Evolutionary conservation across 495 filamentous ascomycete species (phyloP).

Genomic region (Melanomma pulvis-pyrius): DNA sequence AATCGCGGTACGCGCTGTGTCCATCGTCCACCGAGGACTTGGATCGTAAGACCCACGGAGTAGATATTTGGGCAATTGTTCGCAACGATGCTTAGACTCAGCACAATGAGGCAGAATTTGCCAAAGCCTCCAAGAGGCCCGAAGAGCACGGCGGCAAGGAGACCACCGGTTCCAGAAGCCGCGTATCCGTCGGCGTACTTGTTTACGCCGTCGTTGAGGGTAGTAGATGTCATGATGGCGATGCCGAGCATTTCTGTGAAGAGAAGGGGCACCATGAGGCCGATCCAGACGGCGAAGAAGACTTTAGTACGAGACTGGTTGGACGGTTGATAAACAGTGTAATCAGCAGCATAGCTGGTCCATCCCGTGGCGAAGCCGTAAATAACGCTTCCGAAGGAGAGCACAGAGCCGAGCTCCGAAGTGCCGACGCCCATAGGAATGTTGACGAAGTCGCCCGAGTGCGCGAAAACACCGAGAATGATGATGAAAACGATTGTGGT

Average conservation of each 20-base stretch:
- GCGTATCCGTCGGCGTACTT: constrained; percentile 65
- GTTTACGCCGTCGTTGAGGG: constrained; percentile 32
- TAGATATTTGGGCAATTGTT: constrained; percentile 90
- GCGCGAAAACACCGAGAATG: constrained; percentile 71
- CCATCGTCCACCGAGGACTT: constrained; percentile 63
- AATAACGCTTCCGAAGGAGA: constrained; percentile 71
- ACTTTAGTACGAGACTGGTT: constrained; percentile 59
- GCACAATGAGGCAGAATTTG: constrained; percentile 78
- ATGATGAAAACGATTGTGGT: constrained; percentile 78
- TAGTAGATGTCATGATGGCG: constrained; percentile 54
- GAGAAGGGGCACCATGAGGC: constrained; percentile 70
- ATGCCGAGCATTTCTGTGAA: constrained; percentile 82
- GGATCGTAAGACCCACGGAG: constrained; percentile 74
- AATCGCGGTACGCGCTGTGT: constrained; percentile 75
- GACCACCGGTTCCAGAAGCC: constrained; percentile 62
- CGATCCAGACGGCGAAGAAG: constrained; percentile 71
- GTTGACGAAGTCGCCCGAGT: constrained; percentile 72
- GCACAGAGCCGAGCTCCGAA: constrained; percentile 63
- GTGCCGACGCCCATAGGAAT: constrained; percentile 65
- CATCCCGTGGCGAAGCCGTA: constrained; percentile 75
- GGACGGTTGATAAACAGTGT: constrained; percentile 69
- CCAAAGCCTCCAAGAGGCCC: constrained; percentile 73
- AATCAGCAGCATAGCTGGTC: constrained; percentile 79
- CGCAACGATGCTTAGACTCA: constrained; percentile 77
- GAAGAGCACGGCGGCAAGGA: constrained; percentile 65